Evolutionary conservation across 2,329 filamentous ascomycete genomes (phyloP).

Genomic region (Gliomastix tumulicola): DNA sequence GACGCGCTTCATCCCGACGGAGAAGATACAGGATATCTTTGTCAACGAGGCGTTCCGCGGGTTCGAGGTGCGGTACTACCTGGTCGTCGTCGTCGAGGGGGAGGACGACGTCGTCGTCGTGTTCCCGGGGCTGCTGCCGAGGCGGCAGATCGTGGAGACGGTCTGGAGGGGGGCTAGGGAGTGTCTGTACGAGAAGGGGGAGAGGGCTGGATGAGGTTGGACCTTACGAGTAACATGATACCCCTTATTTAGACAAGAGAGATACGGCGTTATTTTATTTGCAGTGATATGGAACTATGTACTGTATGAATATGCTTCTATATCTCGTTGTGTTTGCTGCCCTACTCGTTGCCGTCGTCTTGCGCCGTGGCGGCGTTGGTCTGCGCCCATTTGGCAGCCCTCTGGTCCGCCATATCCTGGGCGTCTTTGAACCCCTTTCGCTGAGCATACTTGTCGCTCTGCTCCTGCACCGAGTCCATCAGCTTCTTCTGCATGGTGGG

Average conservation of each 20-base stretch:
- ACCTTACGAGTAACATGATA: neutral
- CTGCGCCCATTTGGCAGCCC: constrained; percentile 17
- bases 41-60: constrained; percentile 93
- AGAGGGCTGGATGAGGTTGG: too few species aligned
- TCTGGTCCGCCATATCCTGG: constrained; percentile 36
- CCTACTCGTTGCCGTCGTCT: constrained; percentile 12
- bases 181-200: constrained; percentile 62
- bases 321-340: constrained; percentile 1
- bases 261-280: neutral
- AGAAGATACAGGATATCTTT: constrained; percentile 85
- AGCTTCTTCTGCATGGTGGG: constrained; percentile 44
- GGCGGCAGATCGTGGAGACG: constrained; percentile 67
- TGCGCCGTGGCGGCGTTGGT: constrained; percentile 13
- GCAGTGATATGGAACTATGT: too few species aligned
- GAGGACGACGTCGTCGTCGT: constrained; percentile 91
- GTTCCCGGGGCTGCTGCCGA: constrained; percentile 75
- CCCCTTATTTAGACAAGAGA: too few species aligned
- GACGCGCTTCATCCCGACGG: constrained; percentile 73
- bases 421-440: constrained; percentile 49
- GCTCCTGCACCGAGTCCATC: constrained; percentile 42
- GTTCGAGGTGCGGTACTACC: constrained; percentile 84
- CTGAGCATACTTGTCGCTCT: constrained; percentile 56
- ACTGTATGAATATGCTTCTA: too few species aligned
- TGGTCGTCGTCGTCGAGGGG: constrained; percentile 83
- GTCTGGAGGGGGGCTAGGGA: constrained; percentile 83